A percentile compares a stretch with the other conserved stretches of the same genome.
Evolutionary conservation across 2,329 filamentous ascomycete genomes (phyloP).

Genomic region (Leptoxyphium fumago): DNA sequence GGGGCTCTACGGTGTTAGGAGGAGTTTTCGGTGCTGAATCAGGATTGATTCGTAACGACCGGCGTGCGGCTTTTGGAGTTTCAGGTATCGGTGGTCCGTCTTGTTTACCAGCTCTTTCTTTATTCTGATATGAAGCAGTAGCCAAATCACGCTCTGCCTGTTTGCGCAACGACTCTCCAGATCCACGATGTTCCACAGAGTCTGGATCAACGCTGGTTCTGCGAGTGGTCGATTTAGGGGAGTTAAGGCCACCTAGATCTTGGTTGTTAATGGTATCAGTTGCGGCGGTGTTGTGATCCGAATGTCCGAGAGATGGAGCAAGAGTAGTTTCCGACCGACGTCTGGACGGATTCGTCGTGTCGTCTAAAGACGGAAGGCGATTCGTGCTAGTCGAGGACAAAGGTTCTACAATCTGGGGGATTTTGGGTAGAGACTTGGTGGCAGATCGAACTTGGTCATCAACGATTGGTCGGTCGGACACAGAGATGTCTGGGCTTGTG

Average conservation of each 20-base stretch:
- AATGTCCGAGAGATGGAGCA: no score
- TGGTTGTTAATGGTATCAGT: no score
- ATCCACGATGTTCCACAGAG: no score
- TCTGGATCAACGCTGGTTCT: not conserved
- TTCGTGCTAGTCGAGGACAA: not conserved
- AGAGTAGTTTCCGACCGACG: no score
- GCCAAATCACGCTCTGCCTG: no score
- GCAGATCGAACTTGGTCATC: conserved; percentile 10
- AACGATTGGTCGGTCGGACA: not conserved
- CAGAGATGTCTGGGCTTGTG: conserved; percentile 3
- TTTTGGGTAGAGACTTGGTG: conserved; percentile 21
- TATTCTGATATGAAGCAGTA: no score
- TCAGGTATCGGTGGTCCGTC: not conserved
- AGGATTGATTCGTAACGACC: conserved; percentile 19
- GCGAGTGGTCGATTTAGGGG: no score
- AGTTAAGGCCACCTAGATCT: no score
- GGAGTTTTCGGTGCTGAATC: conserved; percentile 25
- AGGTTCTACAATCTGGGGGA: conserved; percentile 19
- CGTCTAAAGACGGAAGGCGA: no score
- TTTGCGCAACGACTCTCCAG: no score
- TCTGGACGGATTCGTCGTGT: no score
- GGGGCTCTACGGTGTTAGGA: conserved; percentile 27
- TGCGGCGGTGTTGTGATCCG: no score
- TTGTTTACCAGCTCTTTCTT: not conserved
- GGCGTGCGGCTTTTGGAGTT: not conserved